Evolutionary conservation across 2,329 filamentous ascomycete genomes (phyloP).

Genomic region (Verticillium klebahnii): DNA sequence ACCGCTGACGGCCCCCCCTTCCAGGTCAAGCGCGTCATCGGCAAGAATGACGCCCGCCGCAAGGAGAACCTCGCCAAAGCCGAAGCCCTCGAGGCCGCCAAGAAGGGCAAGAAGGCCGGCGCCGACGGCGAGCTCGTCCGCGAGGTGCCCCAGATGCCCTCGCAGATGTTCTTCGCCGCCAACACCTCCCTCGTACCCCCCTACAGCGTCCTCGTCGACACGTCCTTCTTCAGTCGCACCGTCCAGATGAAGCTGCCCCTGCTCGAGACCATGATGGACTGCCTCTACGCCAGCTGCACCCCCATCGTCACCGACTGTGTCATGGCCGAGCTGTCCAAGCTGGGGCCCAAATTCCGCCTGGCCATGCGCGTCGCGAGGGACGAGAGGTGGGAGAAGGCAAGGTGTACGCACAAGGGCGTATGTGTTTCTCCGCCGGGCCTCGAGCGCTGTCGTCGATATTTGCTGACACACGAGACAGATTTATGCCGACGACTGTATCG

Average conservation of each 20-base stretch:
- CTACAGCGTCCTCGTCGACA: constrained; percentile 76
- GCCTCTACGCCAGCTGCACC: constrained; percentile 84
- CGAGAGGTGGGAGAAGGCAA: constrained; percentile 78
- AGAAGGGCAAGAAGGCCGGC: constrained; percentile 51
- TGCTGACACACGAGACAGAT: constrained; percentile 50
- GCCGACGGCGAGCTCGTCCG: constrained; percentile 60
- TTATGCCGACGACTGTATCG: constrained; percentile 81
- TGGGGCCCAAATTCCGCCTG: constrained; percentile 83
- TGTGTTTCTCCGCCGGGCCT: not conserved
- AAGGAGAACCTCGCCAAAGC: constrained; percentile 74
- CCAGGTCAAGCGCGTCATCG: constrained; percentile 76
- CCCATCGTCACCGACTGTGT: constrained; percentile 74
- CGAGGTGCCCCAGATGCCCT: constrained; percentile 77
- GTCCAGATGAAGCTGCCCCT: constrained; percentile 88
- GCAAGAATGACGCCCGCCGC: constrained; percentile 72
- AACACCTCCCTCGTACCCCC: constrained; percentile 83
- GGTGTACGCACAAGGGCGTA: constrained; percentile 86
- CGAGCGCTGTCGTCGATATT: not conserved
- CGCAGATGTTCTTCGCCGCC: constrained; percentile 81
- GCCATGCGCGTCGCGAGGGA: constrained; percentile 83
- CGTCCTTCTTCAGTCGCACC: constrained; percentile 41
- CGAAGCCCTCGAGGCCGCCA: constrained; percentile 47
- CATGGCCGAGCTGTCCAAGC: constrained; percentile 69
- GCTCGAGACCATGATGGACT: constrained; percentile 87
- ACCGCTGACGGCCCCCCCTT: not conserved